phyloP scores from a whole-genome alignment of 352 stramenopile genomes.

The Elongisporangium senticosum region DNA sequence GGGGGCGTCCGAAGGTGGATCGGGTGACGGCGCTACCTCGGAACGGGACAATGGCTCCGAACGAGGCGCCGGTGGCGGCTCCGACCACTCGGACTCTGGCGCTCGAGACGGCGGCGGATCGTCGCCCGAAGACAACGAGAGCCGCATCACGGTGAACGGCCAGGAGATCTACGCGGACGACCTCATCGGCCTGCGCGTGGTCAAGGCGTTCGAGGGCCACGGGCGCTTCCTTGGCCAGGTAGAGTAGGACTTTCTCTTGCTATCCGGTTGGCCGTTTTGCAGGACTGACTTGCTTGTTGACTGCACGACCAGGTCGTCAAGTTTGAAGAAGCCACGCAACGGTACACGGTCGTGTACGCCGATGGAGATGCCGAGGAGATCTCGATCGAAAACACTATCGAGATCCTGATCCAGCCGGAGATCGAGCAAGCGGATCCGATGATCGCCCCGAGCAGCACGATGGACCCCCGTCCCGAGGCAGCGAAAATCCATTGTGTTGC shows the following conservation, averaged over 20 bases:
- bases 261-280: background rate
- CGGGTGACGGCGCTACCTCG: background rate
- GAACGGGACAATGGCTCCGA: background rate
- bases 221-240: conserved; percentile 80
- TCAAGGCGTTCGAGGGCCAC: conserved; percentile 75
- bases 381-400: conserved; percentile 66
- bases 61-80: background rate
- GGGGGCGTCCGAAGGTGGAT: background rate
- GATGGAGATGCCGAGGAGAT: conserved; percentile 79
- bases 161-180: conserved; percentile 70
- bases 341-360: conserved; percentile 83
- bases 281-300: background rate
- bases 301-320: conserved; percentile 46
- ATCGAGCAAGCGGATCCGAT: conserved; percentile 69
- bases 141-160: conserved; percentile 69
- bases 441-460: background rate
- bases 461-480: background rate
- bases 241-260: background rate
- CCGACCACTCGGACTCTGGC: background rate
- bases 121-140: conserved; percentile 32
- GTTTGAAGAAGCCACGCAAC: conserved; percentile 58
- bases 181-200: conserved; percentile 74
- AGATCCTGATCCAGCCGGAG: conserved; percentile 84
- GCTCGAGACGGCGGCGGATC: background rate
- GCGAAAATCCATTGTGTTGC: background rate